phyloP scores from a whole-genome alignment of 177 flowering plant genomes.

The Vitis hybrid region DNA sequence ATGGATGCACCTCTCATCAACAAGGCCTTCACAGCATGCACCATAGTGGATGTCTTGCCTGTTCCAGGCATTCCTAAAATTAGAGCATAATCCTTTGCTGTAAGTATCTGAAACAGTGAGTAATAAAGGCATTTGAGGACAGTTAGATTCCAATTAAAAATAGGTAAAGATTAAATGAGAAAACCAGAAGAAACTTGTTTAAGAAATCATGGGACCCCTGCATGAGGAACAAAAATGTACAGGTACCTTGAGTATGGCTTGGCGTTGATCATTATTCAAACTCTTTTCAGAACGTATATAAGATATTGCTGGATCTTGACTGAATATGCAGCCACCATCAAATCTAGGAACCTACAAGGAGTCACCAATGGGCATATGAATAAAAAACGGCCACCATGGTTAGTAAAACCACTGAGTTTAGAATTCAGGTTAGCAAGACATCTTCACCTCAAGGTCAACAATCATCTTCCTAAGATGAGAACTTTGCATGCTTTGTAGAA shows the following conservation, averaged over 20 bases:
- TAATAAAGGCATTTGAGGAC: no score
- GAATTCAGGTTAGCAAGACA: neutral
- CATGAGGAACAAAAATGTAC: neutral
- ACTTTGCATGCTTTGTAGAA: constrained; percentile 52
- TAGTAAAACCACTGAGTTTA: neutral
- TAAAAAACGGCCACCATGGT: neutral
- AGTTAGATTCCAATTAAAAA: no score
- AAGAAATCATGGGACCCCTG: neutral
- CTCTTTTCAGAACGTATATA: constrained; percentile 78
- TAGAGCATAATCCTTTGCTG: constrained; percentile 90
- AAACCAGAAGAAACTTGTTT: constrained; percentile 5
- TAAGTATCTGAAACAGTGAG: constrained; percentile 67
- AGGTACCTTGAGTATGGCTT: constrained; percentile 73
- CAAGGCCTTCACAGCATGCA: constrained; percentile 97
- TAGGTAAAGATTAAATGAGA: constrained; percentile 5
- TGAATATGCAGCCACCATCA: constrained; percentile 78
- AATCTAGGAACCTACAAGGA: constrained; percentile 77
- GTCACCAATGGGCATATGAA: neutral
- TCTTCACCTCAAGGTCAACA: constrained; percentile 84
- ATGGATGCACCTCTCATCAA: constrained; percentile 91
- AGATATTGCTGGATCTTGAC: constrained; percentile 97
- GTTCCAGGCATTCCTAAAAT: constrained; percentile 99
- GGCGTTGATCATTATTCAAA: constrained; percentile 91
- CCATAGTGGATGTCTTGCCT: constrained; percentile 97
- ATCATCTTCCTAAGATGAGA: constrained; percentile 76